Conservation (phyloP, 768 basidiomycete genomes). For the Rhizopogon vinicolor region DNA sequence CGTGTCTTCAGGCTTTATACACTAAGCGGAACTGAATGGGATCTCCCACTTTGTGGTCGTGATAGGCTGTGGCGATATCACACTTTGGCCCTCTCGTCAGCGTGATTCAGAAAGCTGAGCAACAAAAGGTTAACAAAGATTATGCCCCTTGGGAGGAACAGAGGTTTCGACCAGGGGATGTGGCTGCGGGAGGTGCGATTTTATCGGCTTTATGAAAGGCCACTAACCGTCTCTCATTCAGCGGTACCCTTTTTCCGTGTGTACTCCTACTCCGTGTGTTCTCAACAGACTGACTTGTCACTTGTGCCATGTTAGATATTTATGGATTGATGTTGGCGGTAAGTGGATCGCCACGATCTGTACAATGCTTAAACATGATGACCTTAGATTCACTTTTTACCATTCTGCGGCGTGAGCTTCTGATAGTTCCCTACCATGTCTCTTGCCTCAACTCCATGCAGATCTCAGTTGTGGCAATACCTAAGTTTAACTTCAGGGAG, state of each 20-base stretch:
- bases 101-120: slow-evolving; percentile 52
- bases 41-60: too few species aligned
- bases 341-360: slow-evolving; percentile 13
- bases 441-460: slow-evolving; percentile 4
- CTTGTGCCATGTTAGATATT: slow-evolving; percentile 37
- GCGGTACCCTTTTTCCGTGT: slow-evolving; percentile 60
- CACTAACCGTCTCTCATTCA: slow-evolving; percentile 14
- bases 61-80: slow-evolving; percentile 60
- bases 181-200: slow-evolving; percentile 50
- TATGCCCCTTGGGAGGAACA: slow-evolving; percentile 32
- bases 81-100: slow-evolving; percentile 66
- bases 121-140: slow-evolving; percentile 40
- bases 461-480: too few species aligned
- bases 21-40: not conserved
- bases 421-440: not conserved
- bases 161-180: slow-evolving; percentile 50
- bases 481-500: too few species aligned
- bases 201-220: not conserved
- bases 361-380: slow-evolving; percentile 6
- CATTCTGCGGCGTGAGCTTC: slow-evolving; percentile 48
- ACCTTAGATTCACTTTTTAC: slow-evolving; percentile 43
- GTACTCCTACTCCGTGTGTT: slow-evolving; percentile 20
- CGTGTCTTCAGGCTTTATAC: not conserved
- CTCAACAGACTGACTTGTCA: slow-evolving; percentile 15
- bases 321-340: slow-evolving; percentile 58